phyloP scores from a whole-genome alignment of 176 grass and related monocot genomes.

The Carex myosuroides region DNA sequence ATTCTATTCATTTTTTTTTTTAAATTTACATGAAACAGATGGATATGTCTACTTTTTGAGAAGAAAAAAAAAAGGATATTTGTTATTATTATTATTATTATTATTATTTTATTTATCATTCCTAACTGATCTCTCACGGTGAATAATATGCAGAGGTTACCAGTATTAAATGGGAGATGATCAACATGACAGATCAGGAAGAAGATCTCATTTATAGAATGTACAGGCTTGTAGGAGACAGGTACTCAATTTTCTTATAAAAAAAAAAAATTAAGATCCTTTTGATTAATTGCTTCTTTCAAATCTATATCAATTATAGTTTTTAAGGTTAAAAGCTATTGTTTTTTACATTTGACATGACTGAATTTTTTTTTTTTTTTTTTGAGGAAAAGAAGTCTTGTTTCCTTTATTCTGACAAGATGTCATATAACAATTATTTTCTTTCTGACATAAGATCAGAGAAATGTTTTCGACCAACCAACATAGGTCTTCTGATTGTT shows the following conservation, averaged over 20 bases:
- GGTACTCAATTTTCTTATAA: background rate
- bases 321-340: too few relatives aligned
- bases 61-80: too few relatives aligned
- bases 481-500: background rate
- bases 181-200: conserved; percentile 37
- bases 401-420: background rate
- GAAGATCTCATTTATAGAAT: conserved; percentile 39
- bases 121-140: background rate
- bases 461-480: background rate
- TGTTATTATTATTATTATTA: too few relatives aligned
- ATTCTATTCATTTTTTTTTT: background rate
- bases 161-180: conserved; percentile 31
- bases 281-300: background rate
- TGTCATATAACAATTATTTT: background rate
- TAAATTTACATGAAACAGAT: too few relatives aligned
- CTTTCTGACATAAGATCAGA: background rate
- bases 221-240: conserved; percentile 41
- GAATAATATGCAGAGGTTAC: conserved; percentile 24
- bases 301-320: too few relatives aligned
- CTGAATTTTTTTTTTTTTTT: background rate
- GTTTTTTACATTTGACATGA: background rate
- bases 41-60: too few relatives aligned
- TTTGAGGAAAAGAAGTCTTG: background rate
- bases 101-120: background rate
- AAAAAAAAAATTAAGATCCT: background rate